Base-by-base conservation (phyloP, 1,139 yeast species). In the Fermentozyma sake region DNA sequence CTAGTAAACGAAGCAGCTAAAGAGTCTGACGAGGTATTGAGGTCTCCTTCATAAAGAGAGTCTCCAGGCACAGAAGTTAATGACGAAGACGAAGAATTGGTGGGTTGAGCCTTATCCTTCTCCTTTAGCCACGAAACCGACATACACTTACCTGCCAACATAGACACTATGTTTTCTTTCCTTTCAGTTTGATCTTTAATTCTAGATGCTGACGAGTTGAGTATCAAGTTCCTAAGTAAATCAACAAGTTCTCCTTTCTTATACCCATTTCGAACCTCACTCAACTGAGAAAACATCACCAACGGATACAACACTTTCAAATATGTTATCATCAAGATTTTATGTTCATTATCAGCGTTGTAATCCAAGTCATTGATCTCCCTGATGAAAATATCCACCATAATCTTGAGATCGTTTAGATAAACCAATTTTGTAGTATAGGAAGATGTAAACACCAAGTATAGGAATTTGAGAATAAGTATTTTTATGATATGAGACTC, bases 341-440 rank as follows among this genome's bases (percentile, higher is more conserved):
- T 37, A 26, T 73, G 65, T 38, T 79, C 87, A 22, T 73, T 72
- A 8, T 48, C 47, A n/a, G 48, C 50, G 12, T 52, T 36, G 33
- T 55, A 61, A 20, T 68, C 76, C 27, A 86, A 55, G 47, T 87
- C 77, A 39, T 74, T 72, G 31, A 89, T 63, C 50, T 89, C 96
- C 32, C 97, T 61, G 4, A 87, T 68, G 30, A 89, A 67, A 6
- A 91, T 86, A 42, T 87, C 96, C n/a, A 83, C 76, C 35, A 91
- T 68, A 5, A 91, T 94, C 44, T 81, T 77, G 34, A 89, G 58
- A 51, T 91, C 98, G 47, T 91, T 91, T 35, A 84, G 63, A 50
- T 91, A 91, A 29, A 83, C 72, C 35, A 79, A 68, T 29, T 81
- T 83, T 22, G 76, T 62, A 0, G 91, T 78, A 27, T 62, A 61